A percentile compares a stretch with the other conserved stretches of the same genome.
phyloP scores from a whole-genome alignment of 176 grass and related monocot species.

The Rhynchospora breviuscula region DNA sequence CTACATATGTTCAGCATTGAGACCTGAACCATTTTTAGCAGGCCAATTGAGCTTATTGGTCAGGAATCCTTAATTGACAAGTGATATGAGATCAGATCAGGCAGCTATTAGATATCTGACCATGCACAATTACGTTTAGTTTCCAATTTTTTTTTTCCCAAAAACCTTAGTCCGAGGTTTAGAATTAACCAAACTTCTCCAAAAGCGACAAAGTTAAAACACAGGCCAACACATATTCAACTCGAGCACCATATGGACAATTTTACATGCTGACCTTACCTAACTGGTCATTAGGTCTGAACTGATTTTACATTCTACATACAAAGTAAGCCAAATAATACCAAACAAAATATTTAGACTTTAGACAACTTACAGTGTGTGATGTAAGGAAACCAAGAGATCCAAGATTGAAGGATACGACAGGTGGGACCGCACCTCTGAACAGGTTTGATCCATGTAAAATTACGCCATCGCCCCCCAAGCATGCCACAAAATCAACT shows the following conservation, averaged over 20 bases:
- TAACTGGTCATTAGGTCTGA: background rate
- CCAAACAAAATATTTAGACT: slow-evolving; percentile 1
- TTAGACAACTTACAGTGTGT: slow-evolving; percentile 58
- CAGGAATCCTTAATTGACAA: background rate
- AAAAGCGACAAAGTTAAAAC: background rate
- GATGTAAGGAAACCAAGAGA: slow-evolving; percentile 99
- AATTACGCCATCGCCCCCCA: slow-evolving; percentile 98
- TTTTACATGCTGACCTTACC: background rate
- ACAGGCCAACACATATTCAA: background rate
- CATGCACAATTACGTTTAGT: background rate
- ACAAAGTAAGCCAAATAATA: background rate
- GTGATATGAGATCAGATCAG: background rate
- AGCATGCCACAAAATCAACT: slow-evolving; percentile 98
- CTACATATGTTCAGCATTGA: background rate
- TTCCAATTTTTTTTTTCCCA: background rate
- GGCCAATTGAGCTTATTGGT: background rate
- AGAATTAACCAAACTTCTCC: background rate
- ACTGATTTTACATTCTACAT: background rate
- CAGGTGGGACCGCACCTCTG: slow-evolving; percentile 83
- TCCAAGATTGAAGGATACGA: slow-evolving; percentile 96
- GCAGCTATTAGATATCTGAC: background rate
- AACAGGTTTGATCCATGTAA: slow-evolving; percentile 96
- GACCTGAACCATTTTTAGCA: background rate
- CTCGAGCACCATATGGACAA: background rate
- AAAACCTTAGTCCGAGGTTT: background rate